phyloP scores from a whole-genome alignment of 192 early-diverging fungal species.

The Ramicandelaber brevisporus region DNA sequence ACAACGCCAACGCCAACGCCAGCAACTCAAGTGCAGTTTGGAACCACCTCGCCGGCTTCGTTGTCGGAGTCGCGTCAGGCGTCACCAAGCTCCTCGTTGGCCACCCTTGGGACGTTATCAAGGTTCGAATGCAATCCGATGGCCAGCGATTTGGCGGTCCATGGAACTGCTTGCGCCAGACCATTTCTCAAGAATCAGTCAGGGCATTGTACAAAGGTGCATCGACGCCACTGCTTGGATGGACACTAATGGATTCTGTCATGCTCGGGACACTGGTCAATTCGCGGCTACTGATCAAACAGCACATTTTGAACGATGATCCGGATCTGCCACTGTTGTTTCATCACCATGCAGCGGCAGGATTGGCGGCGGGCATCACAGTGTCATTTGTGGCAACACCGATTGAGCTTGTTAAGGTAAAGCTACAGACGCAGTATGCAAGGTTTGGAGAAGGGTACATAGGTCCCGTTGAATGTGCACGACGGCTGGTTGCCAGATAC shows the following conservation, averaged over 20 bases:
- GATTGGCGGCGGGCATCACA: conserved; percentile 43
- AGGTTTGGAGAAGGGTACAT: conserved; percentile 27
- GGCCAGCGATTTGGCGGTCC: conserved; percentile 40
- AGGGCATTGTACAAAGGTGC: conserved; percentile 80
- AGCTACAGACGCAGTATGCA: conserved; percentile 49
- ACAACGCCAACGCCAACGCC: conserved; percentile 17
- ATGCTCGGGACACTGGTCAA: conserved; percentile 64
- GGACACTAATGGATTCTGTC: conserved; percentile 62
- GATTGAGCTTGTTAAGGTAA: conserved; percentile 46
- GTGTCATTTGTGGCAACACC: conserved; percentile 63
- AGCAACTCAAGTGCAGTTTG: no score
- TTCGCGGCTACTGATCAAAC: conserved; percentile 43
- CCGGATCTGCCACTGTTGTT: no score
- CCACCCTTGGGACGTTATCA: conserved; percentile 67
- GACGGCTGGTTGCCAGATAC: conserved; percentile 42
- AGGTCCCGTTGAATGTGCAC: conserved; percentile 69
- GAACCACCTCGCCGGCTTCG: conserved; percentile 34
- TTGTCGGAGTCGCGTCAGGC: conserved; percentile 42
- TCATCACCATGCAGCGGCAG: conserved; percentile 43
- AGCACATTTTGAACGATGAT: no score
- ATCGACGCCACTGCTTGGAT: conserved; percentile 73
- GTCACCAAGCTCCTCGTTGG: conserved; percentile 53
- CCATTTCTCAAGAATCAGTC: conserved; percentile 36
- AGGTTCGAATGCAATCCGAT: conserved; percentile 55
- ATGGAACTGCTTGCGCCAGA: conserved; percentile 35